Evolutionary conservation across 2,329 filamentous ascomycete species (phyloP).

Genomic region (Aspergillus sp.): DNA sequence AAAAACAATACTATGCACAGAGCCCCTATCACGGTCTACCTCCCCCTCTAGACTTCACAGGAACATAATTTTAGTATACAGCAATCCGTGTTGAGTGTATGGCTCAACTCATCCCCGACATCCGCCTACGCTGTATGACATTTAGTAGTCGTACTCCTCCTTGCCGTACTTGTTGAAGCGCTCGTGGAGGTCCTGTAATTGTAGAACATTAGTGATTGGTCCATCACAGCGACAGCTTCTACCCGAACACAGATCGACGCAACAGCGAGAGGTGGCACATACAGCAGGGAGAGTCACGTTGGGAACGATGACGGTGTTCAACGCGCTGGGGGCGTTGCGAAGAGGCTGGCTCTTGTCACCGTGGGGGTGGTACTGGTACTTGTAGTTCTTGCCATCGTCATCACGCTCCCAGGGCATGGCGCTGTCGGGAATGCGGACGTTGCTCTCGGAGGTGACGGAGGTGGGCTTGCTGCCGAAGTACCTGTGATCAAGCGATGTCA

Average conservation of each 20-base stretch:
- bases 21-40: constrained; percentile 24
- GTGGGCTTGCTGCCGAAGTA: constrained; percentile 80
- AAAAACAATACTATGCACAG: constrained; percentile 36
- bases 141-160: constrained; percentile 67
- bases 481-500: constrained; percentile 21
- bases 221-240: neutral
- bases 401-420: constrained; percentile 91
- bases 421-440: constrained; percentile 69
- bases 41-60: constrained; percentile 24
- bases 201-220: constrained; percentile 8
- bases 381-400: constrained; percentile 63
- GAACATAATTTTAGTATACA: constrained; percentile 34
- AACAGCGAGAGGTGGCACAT: constrained; percentile 29
- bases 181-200: constrained; percentile 76
- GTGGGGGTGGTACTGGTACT: constrained; percentile 80
- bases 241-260: neutral
- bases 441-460: constrained; percentile 74
- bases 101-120: constrained; percentile 13
- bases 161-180: constrained; percentile 99
- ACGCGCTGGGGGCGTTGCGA: constrained; percentile 87
- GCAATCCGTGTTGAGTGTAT: constrained; percentile 17
- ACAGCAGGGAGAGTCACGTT: constrained; percentile 91
- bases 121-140: constrained; percentile 13
- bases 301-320: constrained; percentile 93
- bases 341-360: constrained; percentile 73